phyloP scores from a whole-genome alignment of 192 early-diverging fungal species.

The Backusella luteola region DNA sequence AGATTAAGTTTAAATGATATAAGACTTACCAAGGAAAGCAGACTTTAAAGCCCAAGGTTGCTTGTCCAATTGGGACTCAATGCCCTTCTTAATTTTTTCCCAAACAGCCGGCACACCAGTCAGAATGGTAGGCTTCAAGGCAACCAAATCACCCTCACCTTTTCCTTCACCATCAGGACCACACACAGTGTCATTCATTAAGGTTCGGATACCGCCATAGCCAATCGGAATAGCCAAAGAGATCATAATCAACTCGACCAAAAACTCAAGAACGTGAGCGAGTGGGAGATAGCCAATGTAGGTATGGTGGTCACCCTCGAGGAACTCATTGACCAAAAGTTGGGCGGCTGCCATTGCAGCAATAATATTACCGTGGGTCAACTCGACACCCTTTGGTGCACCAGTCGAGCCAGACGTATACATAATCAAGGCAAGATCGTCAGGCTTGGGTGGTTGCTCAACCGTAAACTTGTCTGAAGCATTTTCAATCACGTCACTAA shows the following conservation, averaged over 20 bases:
- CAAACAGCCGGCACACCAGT: constrained; percentile 86
- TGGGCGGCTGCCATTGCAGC: constrained; percentile 52
- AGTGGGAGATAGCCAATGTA: constrained; percentile 60
- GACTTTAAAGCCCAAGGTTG: constrained; percentile 31
- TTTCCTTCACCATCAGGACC: constrained; percentile 38
- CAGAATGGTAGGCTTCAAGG: constrained; percentile 71
- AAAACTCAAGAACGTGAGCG: constrained; percentile 84
- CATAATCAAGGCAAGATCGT: constrained; percentile 61
- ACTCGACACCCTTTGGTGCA: constrained; percentile 71
- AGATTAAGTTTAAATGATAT: background rate
- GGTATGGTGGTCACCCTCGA: constrained; percentile 32
- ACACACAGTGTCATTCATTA: constrained; percentile 65
- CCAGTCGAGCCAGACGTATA: constrained; percentile 66
- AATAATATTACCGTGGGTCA: constrained; percentile 67
- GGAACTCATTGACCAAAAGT: constrained; percentile 18
- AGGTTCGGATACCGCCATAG: constrained; percentile 66
- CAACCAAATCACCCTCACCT: constrained; percentile 67
- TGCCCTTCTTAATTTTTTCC: constrained; percentile 84
- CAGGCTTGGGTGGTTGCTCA: constrained; percentile 11
- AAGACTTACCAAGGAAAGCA: constrained; percentile 49
- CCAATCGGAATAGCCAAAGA: constrained; percentile 57
- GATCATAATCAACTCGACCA: constrained; percentile 71
- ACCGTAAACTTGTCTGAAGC: background rate
- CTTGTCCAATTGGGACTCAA: constrained; percentile 57
- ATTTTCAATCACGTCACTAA: background rate